Evolutionary conservation across 2,329 filamentous ascomycete species (phyloP).

Genomic region (Clarireedia paspali): DNA sequence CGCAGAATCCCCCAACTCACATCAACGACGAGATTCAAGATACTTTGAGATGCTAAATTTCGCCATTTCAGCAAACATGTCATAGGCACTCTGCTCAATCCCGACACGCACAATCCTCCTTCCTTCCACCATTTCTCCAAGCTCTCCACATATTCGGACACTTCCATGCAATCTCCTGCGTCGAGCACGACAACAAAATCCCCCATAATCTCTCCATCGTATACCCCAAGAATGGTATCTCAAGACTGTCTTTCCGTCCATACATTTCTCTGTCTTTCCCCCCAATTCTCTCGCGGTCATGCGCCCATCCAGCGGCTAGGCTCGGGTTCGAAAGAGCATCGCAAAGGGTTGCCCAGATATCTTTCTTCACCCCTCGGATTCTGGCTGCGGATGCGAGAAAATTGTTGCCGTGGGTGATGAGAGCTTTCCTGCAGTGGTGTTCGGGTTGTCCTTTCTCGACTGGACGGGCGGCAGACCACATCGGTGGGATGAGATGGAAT

Average conservation of each 20-base stretch:
- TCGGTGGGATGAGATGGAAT: slow-evolving; percentile 31
- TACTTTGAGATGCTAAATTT: too few species aligned
- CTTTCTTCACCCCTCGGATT: slow-evolving; percentile 29
- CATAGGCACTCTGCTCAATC: background rate
- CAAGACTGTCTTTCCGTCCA: slow-evolving; percentile 20
- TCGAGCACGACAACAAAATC: slow-evolving; percentile 29
- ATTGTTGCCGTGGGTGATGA: slow-evolving; percentile 39
- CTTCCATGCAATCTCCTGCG: slow-evolving; percentile 22
- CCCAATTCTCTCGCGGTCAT: slow-evolving; percentile 18
- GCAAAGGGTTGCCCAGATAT: slow-evolving; percentile 24
- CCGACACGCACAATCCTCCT: slow-evolving; percentile 19
- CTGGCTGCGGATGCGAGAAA: slow-evolving; percentile 38
- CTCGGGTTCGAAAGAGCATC: slow-evolving; percentile 20
- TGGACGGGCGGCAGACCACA: slow-evolving; percentile 28
- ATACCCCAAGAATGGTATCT: slow-evolving; percentile 29
- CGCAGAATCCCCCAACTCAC: too few species aligned
- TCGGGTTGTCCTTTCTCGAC: slow-evolving; percentile 13
- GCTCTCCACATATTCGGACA: slow-evolving; percentile 21
- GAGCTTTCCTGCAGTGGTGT: slow-evolving; percentile 27
- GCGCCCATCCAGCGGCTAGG: slow-evolving; percentile 23
- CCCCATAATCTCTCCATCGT: slow-evolving; percentile 34
- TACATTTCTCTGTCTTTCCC: slow-evolving; percentile 18
- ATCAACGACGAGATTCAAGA: too few species aligned
- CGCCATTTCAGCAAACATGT: too few species aligned
- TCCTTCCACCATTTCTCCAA: slow-evolving; percentile 17